Base-by-base conservation (phyloP, 208 protist species). In the Herpetomonas tarakana region DNA sequence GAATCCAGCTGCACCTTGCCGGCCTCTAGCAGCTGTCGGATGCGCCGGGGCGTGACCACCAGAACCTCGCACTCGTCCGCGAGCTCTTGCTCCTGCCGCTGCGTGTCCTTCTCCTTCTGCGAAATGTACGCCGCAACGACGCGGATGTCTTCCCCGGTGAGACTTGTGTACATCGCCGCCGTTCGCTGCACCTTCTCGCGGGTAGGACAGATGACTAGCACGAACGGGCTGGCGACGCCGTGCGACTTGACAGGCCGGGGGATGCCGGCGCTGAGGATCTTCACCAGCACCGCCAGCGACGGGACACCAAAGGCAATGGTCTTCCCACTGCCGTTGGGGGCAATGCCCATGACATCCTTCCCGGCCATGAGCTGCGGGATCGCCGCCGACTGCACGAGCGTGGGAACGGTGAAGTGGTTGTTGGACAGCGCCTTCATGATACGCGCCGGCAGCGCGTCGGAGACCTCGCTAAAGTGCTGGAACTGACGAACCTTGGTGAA, bases 301-400 rank as follows among this genome's bases (percentile, higher is more conserved):
- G 96, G 97, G 12, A 99, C 67, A n/a, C 95, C 90, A 76, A 98
- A 99, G 6, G 97, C 94, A 3, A 97, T 82, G 4, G 97, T 99
- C 65, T 98, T 98, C 19, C 98, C 98, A 50, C 80, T 94, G 53
- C 98, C 98, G n/a, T 97, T 98, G 41, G 92, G 85, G 11, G 97
- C 92, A 29, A 92, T 66, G 25, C 86, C 97, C 35, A 99, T 70
- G 28, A 99, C 57, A 76, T 99, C 93, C 7, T 77, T 58, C 27
- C 97, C 94, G 11, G 58, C 62, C 63, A 96, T 75, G 25, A 96
- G 63, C 39, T 84, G 73, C 28, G 91, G 89, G 31, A 97, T 78
- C 9, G 74, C 81, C 2, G 86, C 83, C 0, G 75, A 79, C 71
- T 96, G 93, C 41, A 96, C 65, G n/a, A 92, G 73, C 38, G 87